phyloP scores from a whole-genome alignment of 805 yeast genomes.

The Kluyveromyces dobzhanskii region DNA sequence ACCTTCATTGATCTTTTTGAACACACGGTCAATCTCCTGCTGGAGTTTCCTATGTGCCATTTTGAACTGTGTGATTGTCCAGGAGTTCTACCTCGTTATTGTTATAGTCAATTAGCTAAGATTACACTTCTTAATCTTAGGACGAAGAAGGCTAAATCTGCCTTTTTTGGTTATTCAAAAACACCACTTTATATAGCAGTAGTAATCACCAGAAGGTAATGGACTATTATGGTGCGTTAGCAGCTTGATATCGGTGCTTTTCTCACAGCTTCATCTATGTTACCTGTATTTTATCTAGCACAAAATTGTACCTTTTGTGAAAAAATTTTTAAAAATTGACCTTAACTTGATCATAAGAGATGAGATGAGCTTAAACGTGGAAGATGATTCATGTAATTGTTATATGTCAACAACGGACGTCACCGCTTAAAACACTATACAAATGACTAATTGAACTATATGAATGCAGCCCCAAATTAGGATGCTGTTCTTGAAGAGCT shows the following conservation, averaged over 20 bases:
- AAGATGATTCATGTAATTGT: slow-evolving; percentile 1
- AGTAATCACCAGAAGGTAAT: too few species aligned
- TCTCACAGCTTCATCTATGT: too few species aligned
- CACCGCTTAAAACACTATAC: background rate
- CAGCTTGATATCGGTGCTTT: too few species aligned
- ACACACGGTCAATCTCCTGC: slow-evolving; percentile 85
- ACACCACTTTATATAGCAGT: background rate
- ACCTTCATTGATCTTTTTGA: slow-evolving; percentile 83
- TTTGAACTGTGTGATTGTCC: slow-evolving; percentile 2
- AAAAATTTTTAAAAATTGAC: background rate
- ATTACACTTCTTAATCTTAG: too few species aligned
- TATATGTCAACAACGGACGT: background rate
- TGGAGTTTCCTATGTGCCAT: slow-evolving; percentile 42
- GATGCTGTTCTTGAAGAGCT: background rate
- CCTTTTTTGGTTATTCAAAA: background rate
- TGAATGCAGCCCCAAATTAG: background rate
- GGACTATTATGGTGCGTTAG: too few species aligned
- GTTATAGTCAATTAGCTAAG: too few species aligned
- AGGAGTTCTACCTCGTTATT: too few species aligned
- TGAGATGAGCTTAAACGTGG: slow-evolving; percentile 3
- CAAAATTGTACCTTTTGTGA: background rate
- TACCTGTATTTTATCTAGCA: too few species aligned
- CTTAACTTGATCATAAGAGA: background rate
- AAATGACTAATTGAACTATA: background rate
- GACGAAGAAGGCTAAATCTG: too few species aligned